These are phyloP conservation scores for Sordaria brevicollis DNA, from an alignment of 495 filamentous ascomycete species.

Conservation along the genomic window DNA sequence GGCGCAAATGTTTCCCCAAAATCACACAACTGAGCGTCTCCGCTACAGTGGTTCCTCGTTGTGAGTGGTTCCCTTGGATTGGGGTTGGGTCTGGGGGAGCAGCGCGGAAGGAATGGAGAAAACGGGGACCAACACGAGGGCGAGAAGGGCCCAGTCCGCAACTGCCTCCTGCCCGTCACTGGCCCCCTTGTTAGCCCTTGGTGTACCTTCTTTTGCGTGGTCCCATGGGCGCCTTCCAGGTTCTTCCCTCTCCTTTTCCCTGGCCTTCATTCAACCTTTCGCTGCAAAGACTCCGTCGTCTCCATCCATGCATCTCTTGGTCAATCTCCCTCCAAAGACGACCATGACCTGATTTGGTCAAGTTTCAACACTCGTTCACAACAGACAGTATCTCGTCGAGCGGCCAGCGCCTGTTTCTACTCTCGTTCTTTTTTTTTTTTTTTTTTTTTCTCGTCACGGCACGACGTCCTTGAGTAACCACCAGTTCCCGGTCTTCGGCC, in stretches of 20 bases:
- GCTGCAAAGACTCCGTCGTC: neutral
- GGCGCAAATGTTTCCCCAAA: neutral
- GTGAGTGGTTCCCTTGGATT: slow-evolving; percentile 3
- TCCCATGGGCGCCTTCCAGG: neutral
- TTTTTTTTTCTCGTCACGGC: neutral
- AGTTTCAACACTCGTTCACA: neutral
- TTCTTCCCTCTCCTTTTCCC: neutral
- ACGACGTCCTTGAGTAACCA: neutral
- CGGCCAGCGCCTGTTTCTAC: neutral
- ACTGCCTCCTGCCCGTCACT: neutral
- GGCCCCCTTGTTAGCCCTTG: neutral
- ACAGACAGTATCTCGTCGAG: neutral
- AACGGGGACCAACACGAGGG: slow-evolving; percentile 4
- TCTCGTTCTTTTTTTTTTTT: slow-evolving; percentile 17
- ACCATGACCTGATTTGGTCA: neutral
- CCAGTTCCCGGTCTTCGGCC: neutral
- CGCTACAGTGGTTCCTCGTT: neutral
- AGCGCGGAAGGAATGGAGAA: neutral
- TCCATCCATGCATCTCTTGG: neutral
- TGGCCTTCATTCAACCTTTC: neutral
- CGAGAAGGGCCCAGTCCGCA: neutral
- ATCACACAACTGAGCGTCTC: neutral
- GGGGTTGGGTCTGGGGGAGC: neutral
- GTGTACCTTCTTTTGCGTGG: neutral
- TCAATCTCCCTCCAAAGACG: neutral